Evolutionary conservation across 1,139 yeast species (phyloP).

Genomic region (Hanseniaspora sp.): DNA sequence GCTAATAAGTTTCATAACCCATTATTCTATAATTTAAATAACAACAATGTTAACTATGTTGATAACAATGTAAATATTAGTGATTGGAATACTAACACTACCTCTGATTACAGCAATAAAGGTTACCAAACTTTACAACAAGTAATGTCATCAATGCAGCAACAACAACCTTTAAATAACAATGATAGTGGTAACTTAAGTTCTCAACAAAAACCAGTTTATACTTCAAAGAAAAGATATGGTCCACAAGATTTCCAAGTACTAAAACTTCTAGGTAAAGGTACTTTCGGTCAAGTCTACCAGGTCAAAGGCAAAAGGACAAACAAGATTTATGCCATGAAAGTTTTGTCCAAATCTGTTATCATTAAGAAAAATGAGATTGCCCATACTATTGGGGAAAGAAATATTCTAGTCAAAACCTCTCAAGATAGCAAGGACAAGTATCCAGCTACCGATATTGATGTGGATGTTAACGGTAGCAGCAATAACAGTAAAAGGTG

Average conservation of each 20-base stretch:
- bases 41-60: slow-evolving; percentile 1
- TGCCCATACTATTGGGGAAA: slow-evolving; percentile 94
- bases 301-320: slow-evolving; percentile 89
- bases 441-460: not conserved
- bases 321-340: slow-evolving; percentile 89
- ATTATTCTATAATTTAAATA: slow-evolving; percentile 7
- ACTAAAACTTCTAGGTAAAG: slow-evolving; percentile 79
- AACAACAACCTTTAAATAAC: not conserved
- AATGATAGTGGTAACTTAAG: not conserved
- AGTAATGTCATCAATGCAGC: slow-evolving; percentile 15
- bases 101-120: slow-evolving; percentile 13
- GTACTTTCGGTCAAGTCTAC: slow-evolving; percentile 94
- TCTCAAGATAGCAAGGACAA: slow-evolving; percentile 27
- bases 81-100: slow-evolving; percentile 1
- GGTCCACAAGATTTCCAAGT: slow-evolving; percentile 94
- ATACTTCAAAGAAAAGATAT: slow-evolving; percentile 29
- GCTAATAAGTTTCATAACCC: slow-evolving; percentile 12
- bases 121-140: slow-evolving; percentile 14
- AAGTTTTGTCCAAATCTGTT: slow-evolving; percentile 82
- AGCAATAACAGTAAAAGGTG: slow-evolving; percentile 48
- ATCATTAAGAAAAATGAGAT: slow-evolving; percentile 94
- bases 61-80: slow-evolving; percentile 6
- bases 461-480: not conserved
- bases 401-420: slow-evolving; percentile 86
- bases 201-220: not conserved